phyloP scores from a whole-genome alignment of 208 protist genomes.

The Tritrichomonas foetus region DNA sequence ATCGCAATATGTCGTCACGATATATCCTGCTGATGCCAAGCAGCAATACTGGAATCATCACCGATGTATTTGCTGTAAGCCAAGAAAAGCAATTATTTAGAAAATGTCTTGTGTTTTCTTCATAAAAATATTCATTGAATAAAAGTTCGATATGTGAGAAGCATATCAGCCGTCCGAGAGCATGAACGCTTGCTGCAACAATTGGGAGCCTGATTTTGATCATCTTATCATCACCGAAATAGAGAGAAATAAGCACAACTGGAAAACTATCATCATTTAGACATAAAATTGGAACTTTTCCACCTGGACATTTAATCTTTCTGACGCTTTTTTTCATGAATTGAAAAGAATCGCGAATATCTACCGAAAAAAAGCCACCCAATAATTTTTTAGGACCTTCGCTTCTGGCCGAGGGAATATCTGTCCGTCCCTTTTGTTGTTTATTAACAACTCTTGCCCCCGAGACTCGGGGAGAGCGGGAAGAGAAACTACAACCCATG shows the following conservation, averaged over 20 bases:
- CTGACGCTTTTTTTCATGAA: too few relatives aligned
- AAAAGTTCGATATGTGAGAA: not conserved
- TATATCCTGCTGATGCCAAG: not conserved
- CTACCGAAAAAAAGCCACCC: too few relatives aligned
- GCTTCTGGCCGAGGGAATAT: too few relatives aligned
- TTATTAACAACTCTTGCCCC: too few relatives aligned
- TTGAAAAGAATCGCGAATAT: too few relatives aligned
- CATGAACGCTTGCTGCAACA: not conserved
- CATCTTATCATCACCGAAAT: not conserved
- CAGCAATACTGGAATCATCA: not conserved
- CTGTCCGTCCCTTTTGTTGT: too few relatives aligned
- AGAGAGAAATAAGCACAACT: not conserved
- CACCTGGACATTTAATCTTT: too few relatives aligned
- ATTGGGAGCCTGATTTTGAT: not conserved
- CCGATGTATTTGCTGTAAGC: not conserved
- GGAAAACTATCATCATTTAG: too few relatives aligned
- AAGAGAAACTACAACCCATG: too few relatives aligned
- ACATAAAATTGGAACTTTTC: too few relatives aligned
- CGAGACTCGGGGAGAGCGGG: too few relatives aligned
- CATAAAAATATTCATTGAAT: not conserved
- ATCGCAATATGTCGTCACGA: not conserved
- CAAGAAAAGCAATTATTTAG: not conserved
- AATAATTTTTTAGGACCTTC: too few relatives aligned
- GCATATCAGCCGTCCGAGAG: not conserved
- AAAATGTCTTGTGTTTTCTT: not conserved